A percentile compares a stretch with the other conserved stretches of the same genome.
Conservation (phyloP, 805 yeast genomes). For the Candida orba region DNA sequence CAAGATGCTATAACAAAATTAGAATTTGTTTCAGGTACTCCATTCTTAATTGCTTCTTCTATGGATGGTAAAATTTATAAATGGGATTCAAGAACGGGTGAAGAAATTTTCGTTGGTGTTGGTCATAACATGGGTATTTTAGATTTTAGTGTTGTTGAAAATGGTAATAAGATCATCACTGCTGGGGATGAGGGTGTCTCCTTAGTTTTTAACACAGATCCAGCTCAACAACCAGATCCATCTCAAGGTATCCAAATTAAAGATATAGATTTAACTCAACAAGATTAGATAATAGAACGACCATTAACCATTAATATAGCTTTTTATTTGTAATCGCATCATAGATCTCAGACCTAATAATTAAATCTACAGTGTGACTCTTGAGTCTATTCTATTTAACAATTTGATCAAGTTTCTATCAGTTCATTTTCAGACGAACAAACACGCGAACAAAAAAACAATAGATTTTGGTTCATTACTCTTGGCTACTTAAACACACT, state of each 20-base stretch:
- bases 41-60: slow-evolving; percentile 59
- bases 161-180: slow-evolving; percentile 67
- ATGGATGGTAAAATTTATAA: slow-evolving; percentile 83
- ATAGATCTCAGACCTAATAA: too few relatives aligned
- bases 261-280: slow-evolving; percentile 1
- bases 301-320: background rate
- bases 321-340: too few relatives aligned
- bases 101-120: slow-evolving; percentile 64
- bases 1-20: slow-evolving; percentile 85
- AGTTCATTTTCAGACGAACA: too few relatives aligned
- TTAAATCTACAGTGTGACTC: too few relatives aligned
- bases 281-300: background rate
- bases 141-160: slow-evolving; percentile 66
- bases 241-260: background rate
- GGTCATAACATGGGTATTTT: slow-evolving; percentile 95
- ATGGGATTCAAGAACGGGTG: slow-evolving; percentile 87
- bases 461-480: too few relatives aligned
- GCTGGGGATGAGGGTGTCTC: slow-evolving; percentile 98
- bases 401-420: too few relatives aligned
- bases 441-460: too few relatives aligned
- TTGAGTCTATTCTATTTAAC: too few relatives aligned
- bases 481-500: too few relatives aligned
- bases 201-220: slow-evolving; percentile 35
- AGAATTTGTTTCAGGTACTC: slow-evolving; percentile 50
- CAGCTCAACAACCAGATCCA: background rate